These are phyloP conservation scores for Pseudogymnoascus sp. DNA, from an alignment of 2,329 filamentous ascomycete genomes.

Conservation along the genomic window DNA sequence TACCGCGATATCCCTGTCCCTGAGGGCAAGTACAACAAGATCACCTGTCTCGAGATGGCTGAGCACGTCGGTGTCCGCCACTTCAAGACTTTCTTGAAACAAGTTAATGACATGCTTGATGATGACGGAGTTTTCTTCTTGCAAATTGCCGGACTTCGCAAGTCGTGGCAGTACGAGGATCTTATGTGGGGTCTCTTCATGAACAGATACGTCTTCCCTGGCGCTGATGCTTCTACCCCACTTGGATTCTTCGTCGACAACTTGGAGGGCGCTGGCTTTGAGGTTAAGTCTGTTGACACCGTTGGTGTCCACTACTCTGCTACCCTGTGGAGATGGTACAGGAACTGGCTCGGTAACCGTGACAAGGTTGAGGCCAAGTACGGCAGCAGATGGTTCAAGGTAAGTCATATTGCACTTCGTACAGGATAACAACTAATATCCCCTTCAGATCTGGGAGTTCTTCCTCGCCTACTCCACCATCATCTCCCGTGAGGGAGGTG, in stretches of 20 bases:
- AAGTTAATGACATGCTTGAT: conserved; percentile 91
- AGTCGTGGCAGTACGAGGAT: conserved; percentile 96
- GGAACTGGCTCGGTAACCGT: conserved; percentile 92
- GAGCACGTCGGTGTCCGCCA: conserved; percentile 96
- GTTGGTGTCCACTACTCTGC: conserved; percentile 95
- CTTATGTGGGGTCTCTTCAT: conserved; percentile 97
- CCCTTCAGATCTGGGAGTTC: conserved; percentile 65
- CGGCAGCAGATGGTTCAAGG: conserved; percentile 88
- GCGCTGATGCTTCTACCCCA: conserved; percentile 89
- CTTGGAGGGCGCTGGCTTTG: conserved; percentile 79
- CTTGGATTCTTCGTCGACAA: conserved; percentile 78
- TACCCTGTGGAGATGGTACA: conserved; percentile 96
- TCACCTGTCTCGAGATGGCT: conserved; percentile 96
- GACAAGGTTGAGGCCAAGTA: conserved; percentile 94
- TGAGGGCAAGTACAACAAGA: conserved; percentile 77
- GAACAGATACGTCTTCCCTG: conserved; percentile 99
- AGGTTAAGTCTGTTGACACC: conserved; percentile 87
- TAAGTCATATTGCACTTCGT: conserved; percentile 39
- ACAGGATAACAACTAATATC: conserved; percentile 14
- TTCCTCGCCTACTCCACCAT: conserved; percentile 73
- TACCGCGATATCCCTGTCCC: conserved; percentile 88
- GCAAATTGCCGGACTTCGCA: conserved; percentile 88
- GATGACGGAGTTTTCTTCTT: conserved; percentile 95
- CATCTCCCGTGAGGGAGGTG: conserved; percentile 63
- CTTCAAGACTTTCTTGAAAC: conserved; percentile 69